phyloP scores from a whole-genome alignment of 441 rosid species.

The Cnidoscolus chayamansa region DNA sequence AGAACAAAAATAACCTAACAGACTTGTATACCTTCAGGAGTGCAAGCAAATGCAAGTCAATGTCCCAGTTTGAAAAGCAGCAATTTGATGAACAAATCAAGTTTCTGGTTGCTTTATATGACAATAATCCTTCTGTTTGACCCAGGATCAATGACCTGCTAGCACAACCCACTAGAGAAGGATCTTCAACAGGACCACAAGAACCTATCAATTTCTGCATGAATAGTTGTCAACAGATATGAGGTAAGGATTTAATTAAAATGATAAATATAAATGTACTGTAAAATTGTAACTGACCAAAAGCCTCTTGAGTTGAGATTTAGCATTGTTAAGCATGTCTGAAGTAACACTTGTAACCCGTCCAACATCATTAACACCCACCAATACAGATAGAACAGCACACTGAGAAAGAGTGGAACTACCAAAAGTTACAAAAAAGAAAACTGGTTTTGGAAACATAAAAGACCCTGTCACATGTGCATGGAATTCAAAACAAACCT shows the following conservation, averaged over 20 bases:
- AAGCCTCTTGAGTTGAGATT: conserved; percentile 75
- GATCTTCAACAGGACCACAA: conserved; percentile 82
- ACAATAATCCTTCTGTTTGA: conserved; percentile 68
- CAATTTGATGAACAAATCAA: conserved; percentile 75
- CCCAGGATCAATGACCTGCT: conserved; percentile 64
- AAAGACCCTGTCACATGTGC: conserved; percentile 3
- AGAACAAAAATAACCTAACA: background rate
- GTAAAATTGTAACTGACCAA: conserved; percentile 52
- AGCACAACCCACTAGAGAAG: conserved; percentile 72
- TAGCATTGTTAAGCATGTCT: conserved; percentile 52
- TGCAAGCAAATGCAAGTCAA: conserved; percentile 63
- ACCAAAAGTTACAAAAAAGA: conserved; percentile 19
- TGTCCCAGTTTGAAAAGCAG: conserved; percentile 64
- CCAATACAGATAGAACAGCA: conserved; percentile 66
- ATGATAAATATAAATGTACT: conserved; percentile 19
- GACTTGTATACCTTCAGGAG: conserved; percentile 66
- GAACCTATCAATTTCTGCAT: conserved; percentile 79
- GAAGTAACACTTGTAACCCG: conserved; percentile 36
- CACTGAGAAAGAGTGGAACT: conserved; percentile 48
- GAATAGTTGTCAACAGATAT: conserved; percentile 35
- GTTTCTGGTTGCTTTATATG: conserved; percentile 69
- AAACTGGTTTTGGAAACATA: conserved; percentile 12
- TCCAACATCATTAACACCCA: conserved; percentile 47
- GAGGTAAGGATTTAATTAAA: conserved; percentile 27
- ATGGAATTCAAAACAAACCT: conserved; percentile 45